A percentile compares a stretch with the other conserved stretches of the same genome.
phyloP scores from a whole-genome alignment of 257 asterid genomes.

The Asclepias syriaca region DNA sequence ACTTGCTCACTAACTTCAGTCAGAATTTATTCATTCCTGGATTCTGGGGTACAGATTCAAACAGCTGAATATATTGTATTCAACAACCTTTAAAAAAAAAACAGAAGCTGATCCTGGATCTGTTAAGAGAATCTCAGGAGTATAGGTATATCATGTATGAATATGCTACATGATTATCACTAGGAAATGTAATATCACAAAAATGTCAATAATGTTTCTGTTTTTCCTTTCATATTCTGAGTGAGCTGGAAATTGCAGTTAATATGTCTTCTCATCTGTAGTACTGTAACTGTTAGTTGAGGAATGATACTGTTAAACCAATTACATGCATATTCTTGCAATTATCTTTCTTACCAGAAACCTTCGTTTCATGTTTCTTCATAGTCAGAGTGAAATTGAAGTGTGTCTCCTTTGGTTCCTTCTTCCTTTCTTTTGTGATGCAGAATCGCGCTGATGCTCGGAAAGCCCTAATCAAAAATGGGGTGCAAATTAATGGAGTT shows the following conservation, averaged over 20 bases:
- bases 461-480: conserved; percentile 80
- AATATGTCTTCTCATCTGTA: not conserved
- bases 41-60: not conserved
- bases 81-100: not conserved
- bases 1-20: not conserved
- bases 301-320: not conserved
- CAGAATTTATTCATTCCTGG: not conserved
- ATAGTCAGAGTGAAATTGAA: not conserved
- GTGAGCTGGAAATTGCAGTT: not conserved
- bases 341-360: too few species aligned
- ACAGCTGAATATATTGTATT: not conserved
- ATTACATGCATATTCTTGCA: not conserved
- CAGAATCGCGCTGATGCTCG: conserved; percentile 88
- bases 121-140: not conserved
- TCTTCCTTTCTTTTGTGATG: not conserved
- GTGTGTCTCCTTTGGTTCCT: not conserved
- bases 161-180: not conserved
- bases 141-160: not conserved
- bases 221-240: not conserved
- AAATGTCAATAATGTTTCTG: not conserved
- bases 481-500: conserved; percentile 77
- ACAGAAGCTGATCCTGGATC: not conserved
- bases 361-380: not conserved
- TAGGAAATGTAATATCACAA: not conserved
- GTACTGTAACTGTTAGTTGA: not conserved